Evolutionary conservation across 495 filamentous ascomycete genomes (phyloP), one percentile per base, ranked within the genome.

Genomic region (Cercophora newfieldiana): DNA sequence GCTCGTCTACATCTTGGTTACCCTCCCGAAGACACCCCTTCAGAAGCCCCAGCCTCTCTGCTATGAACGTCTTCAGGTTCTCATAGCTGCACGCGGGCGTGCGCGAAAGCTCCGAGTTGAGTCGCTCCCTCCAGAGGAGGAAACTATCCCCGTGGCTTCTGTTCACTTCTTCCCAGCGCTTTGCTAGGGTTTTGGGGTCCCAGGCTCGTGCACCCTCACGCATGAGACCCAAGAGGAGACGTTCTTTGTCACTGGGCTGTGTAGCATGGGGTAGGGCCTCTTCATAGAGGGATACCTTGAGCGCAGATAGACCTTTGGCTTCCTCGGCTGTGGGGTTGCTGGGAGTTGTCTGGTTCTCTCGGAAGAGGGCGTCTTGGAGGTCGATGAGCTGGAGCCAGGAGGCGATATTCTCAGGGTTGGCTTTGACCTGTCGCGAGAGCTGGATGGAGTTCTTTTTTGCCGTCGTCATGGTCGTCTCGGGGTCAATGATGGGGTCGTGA

Each of bases 211-310:
- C 68, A 2, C 90, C 93, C 74, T 93, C 89, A 59, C 88, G 80
- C 82, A 97, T 86, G 59, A 91, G 80, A 10, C 86, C 86, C 2
- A 90, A 66, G 4, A 92, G 65, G 1, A 97, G 78, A 18, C 74
- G 74, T 66, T 92, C 88, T 37, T 79, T 72, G 28, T 82, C 63
- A 3, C 80, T 68, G 3, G 74, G 58, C 6, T 71, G 65, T 2
- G 51, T 68, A 16, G 83, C 80, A 59, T 88, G 85, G 33, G 79
- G 76, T 6, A 97, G 75, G 3, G 93, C 93, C 63, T 93, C 88
- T 58, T 91, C 86, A 68, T 93, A 93, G n/a, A 97, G 84, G 0
- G 88, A 89, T 1, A 96, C 67, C 66, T 90, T 93, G 37, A 96
- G 85, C 66, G 91, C 91, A 21, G 92, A 89, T 25, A 90, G 83